Evolutionary conservation across 495 filamentous ascomycete genomes (phyloP), one percentile per base, ranked within the genome.

Genomic region (Cladorrhinum samala): DNA sequence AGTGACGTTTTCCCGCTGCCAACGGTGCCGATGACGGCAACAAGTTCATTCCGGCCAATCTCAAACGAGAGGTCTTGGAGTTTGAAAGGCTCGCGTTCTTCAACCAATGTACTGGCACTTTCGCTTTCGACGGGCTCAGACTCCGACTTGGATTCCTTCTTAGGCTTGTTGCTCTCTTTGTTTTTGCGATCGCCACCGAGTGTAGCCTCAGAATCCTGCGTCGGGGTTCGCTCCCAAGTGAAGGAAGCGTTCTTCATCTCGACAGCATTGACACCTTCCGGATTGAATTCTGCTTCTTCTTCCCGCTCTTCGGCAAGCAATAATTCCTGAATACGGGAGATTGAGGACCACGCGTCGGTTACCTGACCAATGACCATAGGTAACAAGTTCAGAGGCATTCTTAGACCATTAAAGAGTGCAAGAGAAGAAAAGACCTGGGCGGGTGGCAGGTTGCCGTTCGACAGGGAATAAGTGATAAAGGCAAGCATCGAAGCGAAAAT

Each of bases 401-500:
- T 84, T 38, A 98, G 76, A 3, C 83, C 83, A 61, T 96, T 98
- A 77, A 96, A 98, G 19, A 96, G 71, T 1, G 91, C 92, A 25
- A 96, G 74, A 0, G 93, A 96, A 0, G 91, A 95, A 72, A 98
- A 98, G 44, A 96, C 78, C 16, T 82, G 75, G 0, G 91, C 89
- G 0, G 92, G 84, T 14, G 82, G 69, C 9, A 95, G 77, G 11
- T 61, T 64, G 58, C 92, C 85, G 33, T 83, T 72, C 2, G 90
- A 83, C 23, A 95, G 75, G 1, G 88, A 86, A 64, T 88, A 96
- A 4, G 90, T 94, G 67, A 98, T 91, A 70, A 98, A 98, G 1
- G 91, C 79, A 25, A 96, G 69, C 89, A 97, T 96, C 7, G 91
- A 92, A 3, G 91, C 91, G 60, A 95, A 95, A 37, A 90, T 85